Evolutionary conservation across 345 rosid species (phyloP), one percentile per base, ranked within the genome.

Genomic region (Euclidium syriacum): DNA sequence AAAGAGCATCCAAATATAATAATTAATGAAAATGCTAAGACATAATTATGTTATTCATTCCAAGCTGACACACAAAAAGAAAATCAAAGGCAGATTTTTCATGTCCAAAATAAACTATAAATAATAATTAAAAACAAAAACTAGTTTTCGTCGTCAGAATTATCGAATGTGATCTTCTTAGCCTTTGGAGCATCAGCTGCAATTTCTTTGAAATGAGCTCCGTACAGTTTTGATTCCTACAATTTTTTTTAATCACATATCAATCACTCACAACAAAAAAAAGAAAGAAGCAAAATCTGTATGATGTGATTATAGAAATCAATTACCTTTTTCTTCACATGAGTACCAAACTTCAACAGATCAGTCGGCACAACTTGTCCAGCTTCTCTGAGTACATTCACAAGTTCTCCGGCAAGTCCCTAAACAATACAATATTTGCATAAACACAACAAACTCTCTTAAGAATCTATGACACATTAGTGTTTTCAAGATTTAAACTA

Each of bases 391-490:
- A 94, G 88, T 61, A 94, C 87, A 73, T 94, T 94, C 74, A 94
- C 88, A 61, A 94, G 83, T 80, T 94, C 99, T 62, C 99, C 99
- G 10, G 97, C 64, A 58, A 90, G 97, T 67, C 80, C 92, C 99
- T 94, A 66, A 12, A 55, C 52, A 8, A n/a, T 52, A 23, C 39
- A 40, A 43, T 20, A 38, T 10, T 15, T 3, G 34, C 36, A 35
- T 54, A 9, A 39, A 54, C 46, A 36, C 10, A 1, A 12, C n/a
- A 22, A 36, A 23, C 24, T 34, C 43, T 50, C 1, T 40, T 0
- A 30, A 42, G 19, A 49, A 50, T 33, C 59, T 39, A 15, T 1
- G 6, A 50, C 18, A 33, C 27, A 34, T 10, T 23, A n/a, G n/a
- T n/a, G 26, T 55, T 58, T 18, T 38, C 26, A 40, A 20, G 30